Conservation (phyloP, 129 eudicot species). For the Ambrosia artemisiifolia region DNA sequence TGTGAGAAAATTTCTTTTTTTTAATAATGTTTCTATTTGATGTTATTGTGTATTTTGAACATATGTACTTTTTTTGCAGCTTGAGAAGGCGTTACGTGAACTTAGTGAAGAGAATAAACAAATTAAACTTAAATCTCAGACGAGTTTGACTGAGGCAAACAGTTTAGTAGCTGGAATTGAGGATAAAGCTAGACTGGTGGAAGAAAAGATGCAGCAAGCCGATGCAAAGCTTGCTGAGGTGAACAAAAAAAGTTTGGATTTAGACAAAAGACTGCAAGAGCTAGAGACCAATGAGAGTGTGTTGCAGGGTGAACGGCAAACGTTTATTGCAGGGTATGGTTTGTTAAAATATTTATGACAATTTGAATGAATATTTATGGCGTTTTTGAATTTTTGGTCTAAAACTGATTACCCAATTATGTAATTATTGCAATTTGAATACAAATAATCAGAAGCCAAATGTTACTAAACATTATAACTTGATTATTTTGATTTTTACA, state of each 20-base stretch:
- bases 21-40: background rate
- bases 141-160: constrained; percentile 57
- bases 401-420: background rate
- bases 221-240: constrained; percentile 81
- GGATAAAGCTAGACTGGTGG: constrained; percentile 60
- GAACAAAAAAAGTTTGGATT: constrained; percentile 59
- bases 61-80: constrained; percentile 42
- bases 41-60: background rate
- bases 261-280: constrained; percentile 79
- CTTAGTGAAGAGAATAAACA: constrained; percentile 50
- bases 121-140: constrained; percentile 49
- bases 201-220: constrained; percentile 60
- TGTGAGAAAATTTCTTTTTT: constrained; percentile 38
- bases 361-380: background rate
- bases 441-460: background rate
- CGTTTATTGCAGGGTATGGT: constrained; percentile 72
- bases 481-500: background rate
- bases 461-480: background rate
- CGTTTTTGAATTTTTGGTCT: background rate
- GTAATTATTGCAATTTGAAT: background rate
- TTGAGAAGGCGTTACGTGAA: constrained; percentile 72
- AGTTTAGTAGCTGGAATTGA: constrained; percentile 48
- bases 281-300: constrained; percentile 62
- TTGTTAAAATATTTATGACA: background rate
- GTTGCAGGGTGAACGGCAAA: constrained; percentile 54